These are phyloP conservation scores for Irpex sp. DNA, from an alignment of 1,284 basidiomycete species.

Conservation along the genomic window DNA sequence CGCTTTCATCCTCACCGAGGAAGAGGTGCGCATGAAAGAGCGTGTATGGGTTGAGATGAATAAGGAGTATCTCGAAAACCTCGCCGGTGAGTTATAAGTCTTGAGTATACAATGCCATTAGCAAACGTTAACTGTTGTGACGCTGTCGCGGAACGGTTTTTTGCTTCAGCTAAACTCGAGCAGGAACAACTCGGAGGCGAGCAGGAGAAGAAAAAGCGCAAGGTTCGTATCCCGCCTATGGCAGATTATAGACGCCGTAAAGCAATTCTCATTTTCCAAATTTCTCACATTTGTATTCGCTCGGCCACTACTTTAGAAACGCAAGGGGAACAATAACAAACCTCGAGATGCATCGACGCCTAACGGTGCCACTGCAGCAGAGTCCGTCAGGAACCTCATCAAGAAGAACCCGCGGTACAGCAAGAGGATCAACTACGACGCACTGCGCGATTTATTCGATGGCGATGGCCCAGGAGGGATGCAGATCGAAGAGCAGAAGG, in stretches of 20 bases:
- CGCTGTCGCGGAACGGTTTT: conserved; percentile 37
- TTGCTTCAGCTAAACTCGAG: conserved; percentile 60
- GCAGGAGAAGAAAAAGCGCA: conserved; percentile 54
- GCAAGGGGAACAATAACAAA: conserved; percentile 54
- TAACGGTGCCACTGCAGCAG: conserved; percentile 69
- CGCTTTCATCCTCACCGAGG: conserved; percentile 74
- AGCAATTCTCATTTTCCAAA: no score
- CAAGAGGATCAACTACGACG: conserved; percentile 87
- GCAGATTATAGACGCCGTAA: conserved; percentile 13
- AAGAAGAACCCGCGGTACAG: conserved; percentile 82
- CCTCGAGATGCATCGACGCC: conserved; percentile 72
- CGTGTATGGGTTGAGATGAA: conserved; percentile 97
- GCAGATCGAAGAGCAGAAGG: conserved; percentile 19
- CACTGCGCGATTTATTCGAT: conserved; percentile 71
- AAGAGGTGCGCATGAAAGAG: conserved; percentile 88
- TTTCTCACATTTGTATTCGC: neutral
- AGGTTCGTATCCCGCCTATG: conserved; percentile 55
- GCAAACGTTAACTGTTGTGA: conserved; percentile 5
- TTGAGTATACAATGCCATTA: neutral
- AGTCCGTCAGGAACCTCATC: conserved; percentile 74
- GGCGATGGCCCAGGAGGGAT: conserved; percentile 29
- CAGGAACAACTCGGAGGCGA: conserved; percentile 40
- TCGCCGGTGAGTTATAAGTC: conserved; percentile 61
- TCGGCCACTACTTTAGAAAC: conserved; percentile 38
- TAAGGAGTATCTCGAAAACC: conserved; percentile 86